These are phyloP conservation scores for Phytophthora kernoviae DNA, from an alignment of 352 stramenopile genomes.

Conservation along the genomic window DNA sequence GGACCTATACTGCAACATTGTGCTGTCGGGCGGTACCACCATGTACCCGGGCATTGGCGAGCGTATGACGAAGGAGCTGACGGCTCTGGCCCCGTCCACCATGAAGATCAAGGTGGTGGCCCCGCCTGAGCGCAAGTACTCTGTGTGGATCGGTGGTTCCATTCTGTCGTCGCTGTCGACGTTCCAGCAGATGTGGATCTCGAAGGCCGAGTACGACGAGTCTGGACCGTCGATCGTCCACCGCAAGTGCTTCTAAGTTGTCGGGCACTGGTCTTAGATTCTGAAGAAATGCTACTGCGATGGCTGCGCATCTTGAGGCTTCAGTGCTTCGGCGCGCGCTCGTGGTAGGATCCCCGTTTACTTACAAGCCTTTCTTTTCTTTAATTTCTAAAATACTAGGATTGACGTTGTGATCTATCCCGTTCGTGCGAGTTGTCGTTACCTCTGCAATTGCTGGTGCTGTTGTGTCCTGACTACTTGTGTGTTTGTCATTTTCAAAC, in stretches of 20 bases:
- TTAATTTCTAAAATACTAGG: conserved; percentile 47
- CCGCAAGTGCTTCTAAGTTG: conserved; percentile 94
- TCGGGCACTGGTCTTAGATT: conserved; percentile 36
- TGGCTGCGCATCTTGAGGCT: conserved; percentile 44
- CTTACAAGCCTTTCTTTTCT: conserved; percentile 25
- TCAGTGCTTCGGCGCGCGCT: conserved; percentile 45
- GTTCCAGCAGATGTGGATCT: conserved; percentile 99
- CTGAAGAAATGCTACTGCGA: conserved; percentile 15
- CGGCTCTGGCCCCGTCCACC: conserved; percentile 82
- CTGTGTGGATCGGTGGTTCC: conserved; percentile 97
- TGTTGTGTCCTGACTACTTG: too few species aligned
- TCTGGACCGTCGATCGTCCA: conserved; percentile 96
- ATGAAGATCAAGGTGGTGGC: conserved; percentile 98
- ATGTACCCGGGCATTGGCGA: conserved; percentile 96
- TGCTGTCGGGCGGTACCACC: conserved; percentile 96
- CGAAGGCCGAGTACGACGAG: conserved; percentile 98
- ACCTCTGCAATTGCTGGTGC: not conserved
- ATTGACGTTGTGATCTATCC: conserved; percentile 40
- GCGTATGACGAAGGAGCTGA: conserved; percentile 94
- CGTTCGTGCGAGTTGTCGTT: conserved; percentile 3
- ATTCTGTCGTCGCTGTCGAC: conserved; percentile 97
- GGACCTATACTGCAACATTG: conserved; percentile 96
- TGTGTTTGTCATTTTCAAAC: too few species aligned
- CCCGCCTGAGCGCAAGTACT: conserved; percentile 94
- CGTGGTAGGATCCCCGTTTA: conserved; percentile 13